A percentile compares a stretch with the other conserved stretches of the same genome.
Conservation (phyloP, 78 protist genomes). For the Cyanophora paradoxa region DNA sequence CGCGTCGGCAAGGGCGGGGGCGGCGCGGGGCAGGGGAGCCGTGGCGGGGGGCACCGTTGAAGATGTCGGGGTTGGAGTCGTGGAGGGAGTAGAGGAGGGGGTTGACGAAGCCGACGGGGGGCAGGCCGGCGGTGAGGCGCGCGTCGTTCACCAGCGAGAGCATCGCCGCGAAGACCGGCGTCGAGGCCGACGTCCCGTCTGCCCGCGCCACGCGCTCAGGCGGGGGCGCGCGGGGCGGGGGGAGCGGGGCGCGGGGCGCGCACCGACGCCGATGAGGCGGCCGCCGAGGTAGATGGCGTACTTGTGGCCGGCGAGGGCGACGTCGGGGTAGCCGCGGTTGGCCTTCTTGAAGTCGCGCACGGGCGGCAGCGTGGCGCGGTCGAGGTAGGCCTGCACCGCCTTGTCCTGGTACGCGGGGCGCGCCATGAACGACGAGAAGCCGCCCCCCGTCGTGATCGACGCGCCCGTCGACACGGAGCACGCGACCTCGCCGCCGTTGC, state of each 20-base stretch:
- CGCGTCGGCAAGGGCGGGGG: too few relatives aligned
- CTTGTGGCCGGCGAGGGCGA: neutral
- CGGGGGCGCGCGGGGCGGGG: too few relatives aligned
- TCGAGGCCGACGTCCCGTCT: conserved; percentile 39
- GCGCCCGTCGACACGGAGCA: too few relatives aligned
- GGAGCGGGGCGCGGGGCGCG: too few relatives aligned
- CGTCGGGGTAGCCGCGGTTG: conserved; percentile 23
- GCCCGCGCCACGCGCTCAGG: conserved; percentile 19
- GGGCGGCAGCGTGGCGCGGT: conserved; percentile 19
- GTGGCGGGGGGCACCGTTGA: too few relatives aligned
- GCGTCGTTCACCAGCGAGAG: conserved; percentile 40
- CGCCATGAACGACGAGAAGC: neutral
- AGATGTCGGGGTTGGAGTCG: neutral
- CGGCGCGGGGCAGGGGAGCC: too few relatives aligned
- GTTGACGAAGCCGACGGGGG: conserved; percentile 57
- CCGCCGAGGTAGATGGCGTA: neutral
- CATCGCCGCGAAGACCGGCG: conserved; percentile 47
- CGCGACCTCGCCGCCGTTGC: too few relatives aligned
- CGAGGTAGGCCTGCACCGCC: conserved; percentile 7
- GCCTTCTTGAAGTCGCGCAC: neutral
- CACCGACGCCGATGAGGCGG: too few relatives aligned
- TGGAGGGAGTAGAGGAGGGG: conserved; percentile 39
- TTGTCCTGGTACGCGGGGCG: neutral
- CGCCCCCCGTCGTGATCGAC: conserved; percentile 15
- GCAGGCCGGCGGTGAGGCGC: conserved; percentile 1